Conservation (phyloP, 2,329 filamentous ascomycete species). For the Colletotrichum orbiculare region DNA sequence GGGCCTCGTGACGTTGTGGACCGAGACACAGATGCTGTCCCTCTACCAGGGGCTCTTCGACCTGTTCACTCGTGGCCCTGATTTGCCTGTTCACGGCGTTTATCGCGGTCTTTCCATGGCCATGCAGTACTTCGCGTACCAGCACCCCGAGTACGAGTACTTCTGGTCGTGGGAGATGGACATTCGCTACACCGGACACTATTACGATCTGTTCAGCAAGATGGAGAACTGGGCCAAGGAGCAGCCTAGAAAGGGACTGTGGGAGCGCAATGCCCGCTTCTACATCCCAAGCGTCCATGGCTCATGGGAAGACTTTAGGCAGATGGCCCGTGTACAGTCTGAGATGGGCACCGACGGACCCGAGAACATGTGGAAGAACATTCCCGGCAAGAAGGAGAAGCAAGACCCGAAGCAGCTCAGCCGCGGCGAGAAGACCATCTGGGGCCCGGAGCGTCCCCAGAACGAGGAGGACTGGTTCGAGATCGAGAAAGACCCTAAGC, state of each 20-base stretch:
- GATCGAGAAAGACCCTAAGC: slow-evolving; percentile 76
- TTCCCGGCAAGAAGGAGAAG: slow-evolving; percentile 53
- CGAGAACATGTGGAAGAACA: slow-evolving; percentile 74
- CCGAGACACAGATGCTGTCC: slow-evolving; percentile 89
- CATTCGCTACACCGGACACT: slow-evolving; percentile 88
- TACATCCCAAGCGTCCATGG: slow-evolving; percentile 83
- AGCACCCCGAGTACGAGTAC: slow-evolving; percentile 89
- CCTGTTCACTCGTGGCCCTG: slow-evolving; percentile 71
- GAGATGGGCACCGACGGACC: slow-evolving; percentile 74
- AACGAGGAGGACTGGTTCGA: slow-evolving; percentile 78
- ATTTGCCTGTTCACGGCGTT: slow-evolving; percentile 87
- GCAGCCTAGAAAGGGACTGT: slow-evolving; percentile 83
- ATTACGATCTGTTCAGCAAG: slow-evolving; percentile 79
- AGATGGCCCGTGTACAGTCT: slow-evolving; percentile 80
- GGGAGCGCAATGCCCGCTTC: slow-evolving; percentile 83
- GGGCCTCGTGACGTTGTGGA: slow-evolving; percentile 91
- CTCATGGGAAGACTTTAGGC: slow-evolving; percentile 81
- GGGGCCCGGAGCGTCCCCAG: slow-evolving; percentile 82
- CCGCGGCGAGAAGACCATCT: slow-evolving; percentile 73
- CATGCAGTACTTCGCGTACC: slow-evolving; percentile 90
- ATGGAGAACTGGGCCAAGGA: slow-evolving; percentile 75
- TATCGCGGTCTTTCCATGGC: slow-evolving; percentile 96
- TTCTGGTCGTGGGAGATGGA: slow-evolving; percentile 99
- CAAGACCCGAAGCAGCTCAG: slow-evolving; percentile 39
- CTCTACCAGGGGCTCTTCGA: slow-evolving; percentile 91